Evolutionary conservation across 1,139 yeast genomes (phyloP).

Genomic region (Ogataea hybrid): DNA sequence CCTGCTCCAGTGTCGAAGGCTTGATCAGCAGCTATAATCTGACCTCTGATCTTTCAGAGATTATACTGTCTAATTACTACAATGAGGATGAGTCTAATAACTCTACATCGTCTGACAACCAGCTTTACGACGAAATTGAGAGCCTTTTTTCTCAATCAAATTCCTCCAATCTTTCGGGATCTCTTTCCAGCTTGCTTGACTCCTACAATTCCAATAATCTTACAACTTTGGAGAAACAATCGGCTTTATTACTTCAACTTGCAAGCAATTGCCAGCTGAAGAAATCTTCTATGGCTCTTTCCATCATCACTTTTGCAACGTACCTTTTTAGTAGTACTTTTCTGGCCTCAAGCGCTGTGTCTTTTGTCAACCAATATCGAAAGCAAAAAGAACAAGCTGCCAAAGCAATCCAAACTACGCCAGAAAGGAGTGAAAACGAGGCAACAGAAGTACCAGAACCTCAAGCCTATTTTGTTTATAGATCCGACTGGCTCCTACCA

Average conservation of each 20-base stretch:
- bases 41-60: slow-evolving; percentile 15
- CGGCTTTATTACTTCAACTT: slow-evolving; percentile 17
- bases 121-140: slow-evolving; percentile 9
- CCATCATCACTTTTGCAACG: slow-evolving; percentile 16
- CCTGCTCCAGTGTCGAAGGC: slow-evolving; percentile 18
- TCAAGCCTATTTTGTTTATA: slow-evolving; percentile 13
- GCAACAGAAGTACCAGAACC: background rate
- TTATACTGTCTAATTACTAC: slow-evolving; percentile 14
- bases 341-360: slow-evolving; percentile 12
- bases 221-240: slow-evolving; percentile 15
- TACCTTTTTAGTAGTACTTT: slow-evolving; percentile 19
- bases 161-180: background rate
- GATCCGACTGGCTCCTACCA: slow-evolving; percentile 18
- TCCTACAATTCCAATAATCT: slow-evolving; percentile 11
- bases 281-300: slow-evolving; percentile 21
- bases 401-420: background rate
- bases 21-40: slow-evolving; percentile 20
- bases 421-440: background rate
- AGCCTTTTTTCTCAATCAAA: background rate
- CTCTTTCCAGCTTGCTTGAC: slow-evolving; percentile 3
- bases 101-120: slow-evolving; percentile 6
- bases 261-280: slow-evolving; percentile 22
- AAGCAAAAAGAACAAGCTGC: slow-evolving; percentile 7
- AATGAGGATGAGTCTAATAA: slow-evolving; percentile 13
- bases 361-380: slow-evolving; percentile 14